A percentile compares a stretch with the other conserved stretches of the same genome.
These are phyloP conservation scores for Solanum bulbocastanum DNA, from an alignment of 257 asterid species.

Conservation along the genomic window DNA sequence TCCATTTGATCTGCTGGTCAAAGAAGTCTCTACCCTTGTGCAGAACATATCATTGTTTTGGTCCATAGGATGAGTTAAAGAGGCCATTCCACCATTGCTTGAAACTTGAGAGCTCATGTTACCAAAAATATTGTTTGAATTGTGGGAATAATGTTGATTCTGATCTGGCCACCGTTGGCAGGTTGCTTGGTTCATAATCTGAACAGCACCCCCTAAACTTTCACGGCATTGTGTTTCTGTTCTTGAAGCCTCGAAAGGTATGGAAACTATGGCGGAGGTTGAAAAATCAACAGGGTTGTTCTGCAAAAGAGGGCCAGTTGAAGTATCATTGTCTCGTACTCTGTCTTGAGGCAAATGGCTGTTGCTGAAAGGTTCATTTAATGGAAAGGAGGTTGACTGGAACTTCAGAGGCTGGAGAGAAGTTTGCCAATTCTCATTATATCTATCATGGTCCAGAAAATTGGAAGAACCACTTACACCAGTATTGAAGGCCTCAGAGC, in stretches of 20 bases:
- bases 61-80: constrained; percentile 29
- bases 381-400: constrained; percentile 30
- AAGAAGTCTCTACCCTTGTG: constrained; percentile 34
- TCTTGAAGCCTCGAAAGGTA: constrained; percentile 38
- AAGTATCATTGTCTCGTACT: constrained; percentile 29
- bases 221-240: constrained; percentile 29
- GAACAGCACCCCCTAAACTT: constrained; percentile 27
- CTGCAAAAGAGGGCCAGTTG: constrained; percentile 27
- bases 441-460: constrained; percentile 44
- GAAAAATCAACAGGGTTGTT: constrained; percentile 29
- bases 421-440: constrained; percentile 33
- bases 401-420: constrained; percentile 30
- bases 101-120: constrained; percentile 31
- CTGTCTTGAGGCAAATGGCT: constrained; percentile 27
- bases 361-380: constrained; percentile 30
- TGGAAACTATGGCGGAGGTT: constrained; percentile 22
- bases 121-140: constrained; percentile 18
- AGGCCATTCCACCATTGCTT: constrained; percentile 18
- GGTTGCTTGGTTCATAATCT: constrained; percentile 24
- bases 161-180: constrained; percentile 37
- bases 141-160: constrained; percentile 22
- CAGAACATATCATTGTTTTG: constrained; percentile 21
- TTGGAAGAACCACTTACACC: constrained; percentile 33
- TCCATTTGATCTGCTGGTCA: constrained; percentile 29
- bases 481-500: constrained; percentile 28